Evolutionary conservation across 2,329 filamentous ascomycete species (phyloP).

Genomic region (Cordyceps tenuipes): DNA sequence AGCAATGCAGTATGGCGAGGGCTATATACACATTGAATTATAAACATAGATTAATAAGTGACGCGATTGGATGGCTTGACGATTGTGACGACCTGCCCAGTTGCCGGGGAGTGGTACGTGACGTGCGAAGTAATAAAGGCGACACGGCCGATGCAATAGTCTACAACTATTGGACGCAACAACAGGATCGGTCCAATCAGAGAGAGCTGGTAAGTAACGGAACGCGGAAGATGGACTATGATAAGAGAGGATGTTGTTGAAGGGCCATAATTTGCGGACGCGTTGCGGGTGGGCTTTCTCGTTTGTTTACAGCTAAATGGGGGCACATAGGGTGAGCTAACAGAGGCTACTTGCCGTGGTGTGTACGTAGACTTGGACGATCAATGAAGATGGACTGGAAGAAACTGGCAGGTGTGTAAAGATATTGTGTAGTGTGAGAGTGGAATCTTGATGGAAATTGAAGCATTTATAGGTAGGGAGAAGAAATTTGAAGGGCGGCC

Average conservation of each 20-base stretch:
- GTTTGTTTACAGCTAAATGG: slow-evolving; percentile 10
- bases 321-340: slow-evolving; percentile 6
- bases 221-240: background rate
- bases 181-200: background rate
- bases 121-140: background rate
- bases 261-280: slow-evolving; percentile 7
- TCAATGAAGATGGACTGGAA: background rate
- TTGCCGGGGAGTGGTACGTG: background rate
- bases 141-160: background rate
- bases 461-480: background rate
- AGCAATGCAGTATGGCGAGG: too few relatives aligned
- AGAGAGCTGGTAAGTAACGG: background rate
- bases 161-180: background rate
- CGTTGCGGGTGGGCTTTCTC: slow-evolving; percentile 9
- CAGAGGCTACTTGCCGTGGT: slow-evolving; percentile 2
- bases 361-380: background rate
- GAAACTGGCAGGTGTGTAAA: background rate
- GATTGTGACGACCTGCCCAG: background rate
- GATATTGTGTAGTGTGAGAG: background rate
- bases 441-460: background rate
- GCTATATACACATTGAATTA: too few relatives aligned
- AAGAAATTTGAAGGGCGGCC: slow-evolving; percentile 8
- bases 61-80: background rate
- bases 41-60: background rate
- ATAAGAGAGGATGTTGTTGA: background rate